Conservation (phyloP, 257 asterid species). For the Echium plantagineum region DNA sequence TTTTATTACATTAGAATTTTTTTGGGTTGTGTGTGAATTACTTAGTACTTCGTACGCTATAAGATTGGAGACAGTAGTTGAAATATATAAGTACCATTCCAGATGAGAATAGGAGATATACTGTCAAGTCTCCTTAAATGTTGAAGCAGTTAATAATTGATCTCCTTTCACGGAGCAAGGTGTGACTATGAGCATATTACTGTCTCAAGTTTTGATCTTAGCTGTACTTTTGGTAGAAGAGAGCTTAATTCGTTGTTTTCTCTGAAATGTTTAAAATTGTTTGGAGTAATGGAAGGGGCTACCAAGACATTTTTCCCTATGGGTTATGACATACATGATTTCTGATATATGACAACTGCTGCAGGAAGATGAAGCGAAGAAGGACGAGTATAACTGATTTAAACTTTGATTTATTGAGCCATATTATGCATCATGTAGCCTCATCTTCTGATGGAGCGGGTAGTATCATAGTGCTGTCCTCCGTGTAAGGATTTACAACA, state of each 20-base stretch:
- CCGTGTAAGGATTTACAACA: slow-evolving; percentile 17
- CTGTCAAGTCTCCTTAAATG: no score
- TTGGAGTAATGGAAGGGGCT: not conserved
- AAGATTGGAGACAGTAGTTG: not conserved
- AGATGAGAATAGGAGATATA: no score
- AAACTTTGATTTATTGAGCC: slow-evolving; percentile 16
- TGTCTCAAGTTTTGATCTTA: no score
- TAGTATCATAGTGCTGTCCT: slow-evolving; percentile 6
- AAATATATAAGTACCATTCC: no score
- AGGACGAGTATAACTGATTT: slow-evolving; percentile 14
- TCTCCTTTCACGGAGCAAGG: no score
- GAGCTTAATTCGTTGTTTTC: not conserved
- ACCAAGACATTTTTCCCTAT: not conserved
- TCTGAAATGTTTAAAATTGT: not conserved
- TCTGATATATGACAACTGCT: not conserved
- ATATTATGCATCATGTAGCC: slow-evolving; percentile 9
- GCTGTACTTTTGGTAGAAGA: not conserved
- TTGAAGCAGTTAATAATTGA: no score
- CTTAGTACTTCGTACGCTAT: not conserved
- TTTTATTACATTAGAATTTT: no score
- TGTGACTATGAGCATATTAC: no score
- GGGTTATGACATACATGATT: not conserved
- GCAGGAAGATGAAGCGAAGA: slow-evolving; percentile 9
- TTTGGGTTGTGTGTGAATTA: not conserved
- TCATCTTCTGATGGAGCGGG: slow-evolving; percentile 21